Evolutionary conservation across 495 filamentous ascomycete species (phyloP), one percentile per base, ranked within the genome.

Genomic region (Neurospora sp.): DNA sequence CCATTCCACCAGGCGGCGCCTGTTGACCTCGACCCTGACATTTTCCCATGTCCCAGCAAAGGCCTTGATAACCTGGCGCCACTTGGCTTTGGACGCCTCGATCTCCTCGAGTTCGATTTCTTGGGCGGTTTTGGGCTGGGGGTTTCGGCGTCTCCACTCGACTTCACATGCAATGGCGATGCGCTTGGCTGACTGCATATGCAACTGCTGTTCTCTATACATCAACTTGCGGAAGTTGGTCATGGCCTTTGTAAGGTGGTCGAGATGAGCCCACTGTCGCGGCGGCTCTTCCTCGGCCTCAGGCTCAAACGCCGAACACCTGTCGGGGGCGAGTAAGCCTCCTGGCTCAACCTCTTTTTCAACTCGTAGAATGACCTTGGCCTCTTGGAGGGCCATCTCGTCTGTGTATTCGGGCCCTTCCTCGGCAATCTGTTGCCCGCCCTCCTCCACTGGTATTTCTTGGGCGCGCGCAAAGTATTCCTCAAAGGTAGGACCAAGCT

Each of bases 181-280:
- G 35, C 85, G 83, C 77, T 91, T 94, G 8, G 92, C 92, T n/a
- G 84, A 79, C 42, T 81, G 82, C 40, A 83, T 84, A 77, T 98
- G 96, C 14, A 90, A 87, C 74, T 86, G 88, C 71, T 91, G 88
- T 79, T 98, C 96, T 70, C 89, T 85, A 31, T 90, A 82, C 83
- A 98, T 86, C 45, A 97, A 83, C 74, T 87, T 90, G 48, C 92
- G 89, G 76, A 98, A 94, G 74, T 93, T 88, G 12, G 92, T 74
- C 61, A 92, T 93, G 75, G 97, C 94, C 16, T 90, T 89, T 53
- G 93, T 87, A 8, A 98, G 85, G 77, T 97, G 92, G 77, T 98
- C 94, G 72, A 88, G 87, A 77, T 97, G 94, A 17, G 90, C 89
- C 82, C 93, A 97, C 70, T 93, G 93, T 72, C 87, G 88, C 7